These are phyloP conservation scores for Oryza glumipatula DNA, from an alignment of 176 grass and related monocot species.

Conservation along the genomic window DNA sequence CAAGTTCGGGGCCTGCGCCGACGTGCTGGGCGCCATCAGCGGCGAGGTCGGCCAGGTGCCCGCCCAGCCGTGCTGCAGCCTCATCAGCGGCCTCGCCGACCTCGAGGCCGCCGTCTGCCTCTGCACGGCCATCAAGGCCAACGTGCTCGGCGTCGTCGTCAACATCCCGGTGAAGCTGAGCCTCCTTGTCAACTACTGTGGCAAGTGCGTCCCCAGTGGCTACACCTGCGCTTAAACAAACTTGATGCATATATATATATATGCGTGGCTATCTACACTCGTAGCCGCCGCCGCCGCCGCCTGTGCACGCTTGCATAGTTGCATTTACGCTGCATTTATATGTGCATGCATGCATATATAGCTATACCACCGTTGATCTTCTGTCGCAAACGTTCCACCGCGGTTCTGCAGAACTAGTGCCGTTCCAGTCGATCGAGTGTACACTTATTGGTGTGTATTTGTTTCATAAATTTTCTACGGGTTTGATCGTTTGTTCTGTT, in stretches of 20 bases:
- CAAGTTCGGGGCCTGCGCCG: conserved; percentile 64
- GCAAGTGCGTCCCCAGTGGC: conserved; percentile 58
- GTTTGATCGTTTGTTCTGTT: conserved; percentile 10
- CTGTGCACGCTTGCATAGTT: background rate
- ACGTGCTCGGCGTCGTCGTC: conserved; percentile 58
- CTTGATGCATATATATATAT: background rate
- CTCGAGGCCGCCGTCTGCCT: conserved; percentile 70
- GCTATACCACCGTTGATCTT: background rate
- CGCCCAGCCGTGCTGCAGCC: conserved; percentile 65
- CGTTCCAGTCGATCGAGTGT: background rate
- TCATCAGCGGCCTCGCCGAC: conserved; percentile 56
- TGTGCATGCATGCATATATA: background rate
- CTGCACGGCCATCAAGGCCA: conserved; percentile 70
- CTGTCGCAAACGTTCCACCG: background rate
- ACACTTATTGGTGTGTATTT: background rate
- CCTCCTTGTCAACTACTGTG: conserved; percentile 74
- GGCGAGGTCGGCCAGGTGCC: conserved; percentile 48
- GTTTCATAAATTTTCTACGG: background rate
- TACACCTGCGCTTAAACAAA: conserved; percentile 44
- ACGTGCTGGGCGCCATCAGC: conserved; percentile 57
- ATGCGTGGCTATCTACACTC: background rate
- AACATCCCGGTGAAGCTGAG: conserved; percentile 63
- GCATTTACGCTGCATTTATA: too few relatives aligned
- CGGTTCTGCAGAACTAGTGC: conserved; percentile 36
- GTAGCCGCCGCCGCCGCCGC: background rate